Evolutionary conservation across 2,329 filamentous ascomycete species (phyloP), one percentile per base, ranked within the genome.

Genomic region (Escovopsis sp.): DNA sequence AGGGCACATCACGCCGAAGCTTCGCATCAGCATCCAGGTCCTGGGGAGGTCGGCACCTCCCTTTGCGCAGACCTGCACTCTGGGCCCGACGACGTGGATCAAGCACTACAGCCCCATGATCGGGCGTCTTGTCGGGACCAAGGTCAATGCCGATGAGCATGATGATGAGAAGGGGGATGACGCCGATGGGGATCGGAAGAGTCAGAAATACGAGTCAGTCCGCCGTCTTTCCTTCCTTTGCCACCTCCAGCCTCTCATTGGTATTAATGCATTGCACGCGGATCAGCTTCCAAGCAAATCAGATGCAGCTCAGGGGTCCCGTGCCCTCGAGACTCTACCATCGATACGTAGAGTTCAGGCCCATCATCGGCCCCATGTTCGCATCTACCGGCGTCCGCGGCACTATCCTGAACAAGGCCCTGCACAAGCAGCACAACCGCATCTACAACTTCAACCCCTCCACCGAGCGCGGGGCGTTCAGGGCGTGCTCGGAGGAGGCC

Each of bases 61-160:
- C 56, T 77, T 63, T 69, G 85, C 57, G 53, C 82, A 67, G 54
- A 71, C 84, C 57, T 94, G 87, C 60, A 95, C 89, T 0, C 52
- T 91, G 30, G 87, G 83, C 0, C 85, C 86, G 10, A 61, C 79
- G 43, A 69, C 67, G 39, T 94, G 79, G 75, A 80, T 82, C 49
- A 84, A 84, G 52, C 89, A 95, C 59, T 89, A 82, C 55, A 93
- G 85, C 48, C 86, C 88, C 4, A 74, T 95, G 67, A 85, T 95
- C 47, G 89, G 89, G 3, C 75, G 86, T 37, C 63, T 95, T 43
- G 73, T 81, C 3, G 84, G 85, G 4, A 78, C 77, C 11, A 84
- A 82, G 56, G 75, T 81, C 55, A 72, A 77, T 55, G 64, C 69
- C 58, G 67, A 81, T 53, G 69, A 79, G 53, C 58, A 69, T 10